Base-by-base conservation (phyloP, 1,284 basidiomycete species). In the Agaricales sp. region DNA sequence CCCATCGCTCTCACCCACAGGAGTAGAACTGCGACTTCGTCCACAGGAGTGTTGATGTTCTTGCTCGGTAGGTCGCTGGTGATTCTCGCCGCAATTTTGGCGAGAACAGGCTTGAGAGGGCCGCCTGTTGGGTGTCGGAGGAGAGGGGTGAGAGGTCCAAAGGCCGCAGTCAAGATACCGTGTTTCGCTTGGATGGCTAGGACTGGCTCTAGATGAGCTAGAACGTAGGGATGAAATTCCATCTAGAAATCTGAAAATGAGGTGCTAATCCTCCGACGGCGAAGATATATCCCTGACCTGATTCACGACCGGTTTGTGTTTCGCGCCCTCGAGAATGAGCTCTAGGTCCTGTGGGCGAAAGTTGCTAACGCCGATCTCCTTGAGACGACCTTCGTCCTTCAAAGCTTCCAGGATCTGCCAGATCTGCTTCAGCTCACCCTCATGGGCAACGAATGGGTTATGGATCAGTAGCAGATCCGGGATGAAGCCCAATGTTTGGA, bases 341-440 rank as follows among this genome's bases (percentile, higher is more conserved):
- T 74, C 61, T 3, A 82, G 54, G 54, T 81, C 73, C 54, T 73
- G 67, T 21, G 73, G 65, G 22, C 73, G 66, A 59, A 75, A 80
- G 63, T 81, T 81, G 54, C 70, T 74, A 19, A 82, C 77, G 12
- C 80, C 80, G 53, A 83, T 72, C 48, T 62, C 66, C 54, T 67
- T 64, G 35, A 68, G 59, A 52, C 67, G 67, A n/a, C 64, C 68
- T 38, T 62, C 61, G 23, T 57, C 54, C 51, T 67, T 66, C 35
- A 67, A 54, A 21, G 60, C 61, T 49, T 67, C 66, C 6, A 67
- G 47, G 23, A 63, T 56, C 35, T 58, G 58, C 65, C 65, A 67
- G 18, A 63, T 38, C 12, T 53, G 58, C 43, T 63, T 63, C 19
- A 68, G 58, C n/a, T n/a, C n/a, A n/a, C n/a, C n/a, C 24, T 64